Percentiles rank a stretch among this genome's conserved stretches.
phyloP scores from a whole-genome alignment of 1,284 basidiomycete genomes.

The Ustilago bromivora region DNA sequence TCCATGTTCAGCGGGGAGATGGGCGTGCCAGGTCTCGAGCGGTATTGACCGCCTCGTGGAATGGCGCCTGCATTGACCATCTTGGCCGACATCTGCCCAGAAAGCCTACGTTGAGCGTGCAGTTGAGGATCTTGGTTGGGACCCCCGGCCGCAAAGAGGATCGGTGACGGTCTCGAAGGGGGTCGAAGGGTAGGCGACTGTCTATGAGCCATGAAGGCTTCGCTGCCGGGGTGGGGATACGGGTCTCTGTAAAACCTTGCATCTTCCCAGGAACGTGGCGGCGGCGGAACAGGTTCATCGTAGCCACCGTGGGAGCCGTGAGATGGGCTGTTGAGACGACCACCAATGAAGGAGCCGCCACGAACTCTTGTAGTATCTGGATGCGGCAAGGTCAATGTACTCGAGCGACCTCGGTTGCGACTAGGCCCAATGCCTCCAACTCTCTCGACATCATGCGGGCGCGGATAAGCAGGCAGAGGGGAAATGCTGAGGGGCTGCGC shows the following conservation, averaged over 20 bases:
- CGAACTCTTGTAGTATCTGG: slow-evolving; percentile 22
- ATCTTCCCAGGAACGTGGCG: slow-evolving; percentile 41
- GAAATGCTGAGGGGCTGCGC: slow-evolving; percentile 38
- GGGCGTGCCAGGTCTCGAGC: slow-evolving; percentile 49
- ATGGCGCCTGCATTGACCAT: slow-evolving; percentile 12
- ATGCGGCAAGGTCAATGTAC: slow-evolving; percentile 42
- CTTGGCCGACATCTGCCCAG: slow-evolving; percentile 12
- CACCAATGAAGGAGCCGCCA: slow-evolving; percentile 26
- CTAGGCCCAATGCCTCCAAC: slow-evolving; percentile 36
- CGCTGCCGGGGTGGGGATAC: slow-evolving; percentile 11
- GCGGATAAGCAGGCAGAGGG: slow-evolving; percentile 16
- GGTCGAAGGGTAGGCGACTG: slow-evolving; percentile 24
- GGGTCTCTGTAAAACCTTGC: slow-evolving; percentile 15
- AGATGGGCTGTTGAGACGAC: slow-evolving; percentile 26
- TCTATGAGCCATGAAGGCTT: slow-evolving; percentile 8
- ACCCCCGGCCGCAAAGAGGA: slow-evolving; percentile 52
- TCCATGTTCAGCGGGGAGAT: slow-evolving; percentile 57
- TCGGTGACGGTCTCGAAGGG: slow-evolving; percentile 34
- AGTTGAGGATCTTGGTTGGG: slow-evolving; percentile 28
- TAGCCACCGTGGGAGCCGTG: slow-evolving; percentile 13
- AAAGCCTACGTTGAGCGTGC: slow-evolving; percentile 4
- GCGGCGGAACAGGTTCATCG: slow-evolving; percentile 29
- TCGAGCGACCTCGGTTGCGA: slow-evolving; percentile 49
- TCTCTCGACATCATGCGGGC: slow-evolving; percentile 19
- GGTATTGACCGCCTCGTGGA: slow-evolving; percentile 19